Base-by-base conservation (phyloP, 192 early-diverging fungal genomes). In the Borealophlyctis nickersoniae region DNA sequence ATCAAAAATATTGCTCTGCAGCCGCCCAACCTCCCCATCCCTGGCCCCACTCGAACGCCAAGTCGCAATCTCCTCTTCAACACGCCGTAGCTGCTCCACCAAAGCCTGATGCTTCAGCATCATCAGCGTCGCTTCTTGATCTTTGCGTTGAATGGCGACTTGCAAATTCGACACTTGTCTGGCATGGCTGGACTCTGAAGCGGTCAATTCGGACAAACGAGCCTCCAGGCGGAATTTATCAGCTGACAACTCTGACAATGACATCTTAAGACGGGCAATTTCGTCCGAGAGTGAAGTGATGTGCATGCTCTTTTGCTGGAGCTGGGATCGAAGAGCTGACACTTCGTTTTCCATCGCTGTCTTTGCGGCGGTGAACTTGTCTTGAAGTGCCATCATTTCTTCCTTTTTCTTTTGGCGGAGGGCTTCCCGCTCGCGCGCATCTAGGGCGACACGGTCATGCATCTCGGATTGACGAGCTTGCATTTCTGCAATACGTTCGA, bases 361-460 rank as follows among this genome's bases (percentile, higher is more conserved):
- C 54, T 79, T 72, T 24, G 81, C 77, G 7, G 63, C 65, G 24
- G 56, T 19, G 57, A 74, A 77, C 55, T 78, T 78, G n/a, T 82
- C 81, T 35, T 82, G 79, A 29, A 82, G 49, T 13, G 71, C 67
- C 5, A 76, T 62, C 23, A 82, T 29, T 49, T 82, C 81, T 28
- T 79, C 81, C 56, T 76, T 72, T 52, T 77, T 77, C 56, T 72
- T 76, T 33, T 28, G 22, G 58, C 77, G 76, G 49, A 73, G 53
- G 3, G 49, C 60, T 36, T 78, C 77, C 36, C 62, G 52, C 30
- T 73, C 62, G 14, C 62, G 22, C 35, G 49, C 50, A 11, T 77
- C 65, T 19, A 67, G 29, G 30, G 57, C 32, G 19, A 27, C 36
- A 24, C 32, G 51, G 3, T 69, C 60, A 16, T 62, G 48, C 23